Percentiles rank a stretch among this genome's conserved stretches.
These are phyloP conservation scores for Groenewaldozyma tartarivorans DNA, from an alignment of 805 yeast genomes.

Conservation along the genomic window DNA sequence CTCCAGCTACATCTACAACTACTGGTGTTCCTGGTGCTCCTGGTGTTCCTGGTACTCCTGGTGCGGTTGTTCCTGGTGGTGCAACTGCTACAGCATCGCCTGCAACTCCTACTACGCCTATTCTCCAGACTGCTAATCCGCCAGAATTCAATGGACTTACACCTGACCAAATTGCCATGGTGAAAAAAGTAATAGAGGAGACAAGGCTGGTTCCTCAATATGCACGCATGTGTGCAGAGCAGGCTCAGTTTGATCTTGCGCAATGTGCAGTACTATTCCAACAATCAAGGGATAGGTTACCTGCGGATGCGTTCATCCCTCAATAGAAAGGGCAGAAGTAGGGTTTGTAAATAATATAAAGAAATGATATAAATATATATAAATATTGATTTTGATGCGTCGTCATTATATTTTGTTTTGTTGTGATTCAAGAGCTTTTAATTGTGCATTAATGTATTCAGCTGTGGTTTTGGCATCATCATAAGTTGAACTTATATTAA, in stretches of 20 bases:
- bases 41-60: conserved; percentile 11
- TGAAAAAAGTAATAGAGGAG: conserved; percentile 55
- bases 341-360: conserved; percentile 16
- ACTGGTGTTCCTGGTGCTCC: conserved; percentile 11
- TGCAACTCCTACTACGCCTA: conserved; percentile 7
- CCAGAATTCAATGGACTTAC: conserved; percentile 31
- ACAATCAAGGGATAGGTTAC: conserved; percentile 51
- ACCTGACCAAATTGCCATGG: conserved; percentile 51
- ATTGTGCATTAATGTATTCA: conserved; percentile 10
- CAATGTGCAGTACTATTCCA: conserved; percentile 62
- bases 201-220: conserved; percentile 74
- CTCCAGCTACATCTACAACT: not conserved
- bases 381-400: no score
- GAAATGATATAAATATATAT: not conserved
- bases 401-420: not conserved
- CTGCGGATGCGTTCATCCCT: conserved; percentile 45
- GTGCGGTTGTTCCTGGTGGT: conserved; percentile 1
- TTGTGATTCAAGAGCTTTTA: not conserved
- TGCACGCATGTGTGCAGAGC: conserved; percentile 75
- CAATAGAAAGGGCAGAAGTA: conserved; percentile 8
- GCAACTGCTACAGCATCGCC: conserved; percentile 14
- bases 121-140: no score
- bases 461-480: conserved; percentile 1
- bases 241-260: conserved; percentile 74
- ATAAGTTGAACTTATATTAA: conserved; percentile 3